Conservation (phyloP, 2,329 filamentous ascomycete genomes). For the Fusarium coffeatum region DNA sequence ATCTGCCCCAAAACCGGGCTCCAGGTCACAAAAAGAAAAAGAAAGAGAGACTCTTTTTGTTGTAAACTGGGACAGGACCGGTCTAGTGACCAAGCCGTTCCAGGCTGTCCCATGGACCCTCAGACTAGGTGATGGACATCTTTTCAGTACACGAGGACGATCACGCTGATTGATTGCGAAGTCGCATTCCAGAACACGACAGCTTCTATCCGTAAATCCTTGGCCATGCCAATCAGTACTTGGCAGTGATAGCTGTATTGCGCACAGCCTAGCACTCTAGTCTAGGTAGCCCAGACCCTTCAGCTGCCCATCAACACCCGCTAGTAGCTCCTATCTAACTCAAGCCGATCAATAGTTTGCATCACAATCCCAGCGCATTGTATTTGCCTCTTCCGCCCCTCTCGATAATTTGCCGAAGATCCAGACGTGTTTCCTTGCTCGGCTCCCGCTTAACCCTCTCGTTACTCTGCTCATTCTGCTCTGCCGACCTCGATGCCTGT, state of each 20-base stretch:
- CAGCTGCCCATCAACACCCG: slow-evolving; percentile 25
- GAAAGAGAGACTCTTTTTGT: slow-evolving; percentile 7
- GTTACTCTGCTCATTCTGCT: slow-evolving; percentile 18
- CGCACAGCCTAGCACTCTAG: slow-evolving; percentile 1
- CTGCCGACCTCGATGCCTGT: slow-evolving; percentile 8
- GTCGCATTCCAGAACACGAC: slow-evolving; percentile 43
- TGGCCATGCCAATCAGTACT: slow-evolving; percentile 14
- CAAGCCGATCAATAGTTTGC: background rate
- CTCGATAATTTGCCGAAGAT: slow-evolving; percentile 46
- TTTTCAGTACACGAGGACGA: slow-evolving; percentile 13
- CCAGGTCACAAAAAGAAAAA: background rate
- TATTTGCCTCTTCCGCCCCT: slow-evolving; percentile 50
- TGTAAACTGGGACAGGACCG: slow-evolving; percentile 29
- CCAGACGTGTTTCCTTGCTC: slow-evolving; percentile 34
- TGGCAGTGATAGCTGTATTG: slow-evolving; percentile 26
- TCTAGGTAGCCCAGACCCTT: slow-evolving; percentile 20
- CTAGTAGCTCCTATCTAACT: slow-evolving; percentile 25
- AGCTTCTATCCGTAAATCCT: slow-evolving; percentile 13
- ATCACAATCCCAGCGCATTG: slow-evolving; percentile 50
- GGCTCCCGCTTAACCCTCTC: slow-evolving; percentile 18
- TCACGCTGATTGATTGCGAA: slow-evolving; percentile 23
- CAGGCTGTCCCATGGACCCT: slow-evolving; percentile 5
- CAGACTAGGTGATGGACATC: slow-evolving; percentile 3
- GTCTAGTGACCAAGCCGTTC: slow-evolving; percentile 19
- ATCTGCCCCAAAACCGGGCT: slow-evolving; percentile 14